These are phyloP conservation scores for Buxus sempervirens DNA, from an alignment of 164 flowering plant species.

Conservation along the genomic window DNA sequence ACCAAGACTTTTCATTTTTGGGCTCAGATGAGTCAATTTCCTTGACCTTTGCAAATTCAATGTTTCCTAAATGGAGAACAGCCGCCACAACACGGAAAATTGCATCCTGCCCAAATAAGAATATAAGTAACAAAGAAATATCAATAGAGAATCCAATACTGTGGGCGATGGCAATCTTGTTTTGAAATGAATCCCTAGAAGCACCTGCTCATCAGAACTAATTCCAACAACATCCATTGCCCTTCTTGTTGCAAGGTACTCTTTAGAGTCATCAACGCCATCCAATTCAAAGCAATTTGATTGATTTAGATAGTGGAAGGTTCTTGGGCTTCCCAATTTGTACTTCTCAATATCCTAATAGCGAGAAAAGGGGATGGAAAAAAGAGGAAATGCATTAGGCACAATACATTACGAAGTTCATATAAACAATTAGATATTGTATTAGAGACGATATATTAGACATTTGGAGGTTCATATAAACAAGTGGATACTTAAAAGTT, in stretches of 20 bases:
- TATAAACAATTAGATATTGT: too few relatives aligned
- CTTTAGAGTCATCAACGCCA: slow-evolving; percentile 69
- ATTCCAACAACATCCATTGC: slow-evolving; percentile 92
- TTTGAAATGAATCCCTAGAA: background rate
- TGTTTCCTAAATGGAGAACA: slow-evolving; percentile 79
- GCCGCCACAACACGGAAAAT: slow-evolving; percentile 87
- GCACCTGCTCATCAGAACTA: slow-evolving; percentile 70
- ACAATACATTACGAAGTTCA: background rate
- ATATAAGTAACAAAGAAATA: background rate
- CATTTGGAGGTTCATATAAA: background rate
- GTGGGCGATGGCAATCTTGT: background rate
- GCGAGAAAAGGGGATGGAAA: background rate
- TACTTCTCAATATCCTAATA: slow-evolving; percentile 63
- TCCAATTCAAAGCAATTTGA: slow-evolving; percentile 73
- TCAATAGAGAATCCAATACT: background rate
- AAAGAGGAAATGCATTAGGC: background rate
- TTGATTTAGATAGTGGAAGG: slow-evolving; percentile 82
- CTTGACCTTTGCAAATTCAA: slow-evolving; percentile 67
- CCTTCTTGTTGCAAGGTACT: slow-evolving; percentile 71
- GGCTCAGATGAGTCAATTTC: slow-evolving; percentile 80
- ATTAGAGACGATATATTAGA: too few relatives aligned
- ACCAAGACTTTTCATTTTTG: slow-evolving; percentile 67
- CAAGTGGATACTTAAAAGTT: too few relatives aligned
- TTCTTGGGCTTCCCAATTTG: slow-evolving; percentile 66
- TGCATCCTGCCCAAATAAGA: slow-evolving; percentile 51